Conservation (phyloP, 2,329 filamentous ascomycete genomes). For the Phyllosticta ampelicida region DNA sequence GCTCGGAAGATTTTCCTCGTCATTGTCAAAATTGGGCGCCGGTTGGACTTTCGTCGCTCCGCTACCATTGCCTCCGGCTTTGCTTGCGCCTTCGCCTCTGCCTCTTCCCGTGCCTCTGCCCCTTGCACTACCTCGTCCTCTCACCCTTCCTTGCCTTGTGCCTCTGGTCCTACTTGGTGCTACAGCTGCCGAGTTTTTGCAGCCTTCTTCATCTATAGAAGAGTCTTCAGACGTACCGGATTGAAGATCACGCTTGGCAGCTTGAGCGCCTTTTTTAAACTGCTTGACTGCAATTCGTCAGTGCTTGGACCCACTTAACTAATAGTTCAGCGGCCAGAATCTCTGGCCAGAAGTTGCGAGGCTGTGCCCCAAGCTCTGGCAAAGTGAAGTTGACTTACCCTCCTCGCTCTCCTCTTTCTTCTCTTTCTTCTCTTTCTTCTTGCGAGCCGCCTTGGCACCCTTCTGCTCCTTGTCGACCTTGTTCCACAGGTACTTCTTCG, state of each 20-base stretch:
- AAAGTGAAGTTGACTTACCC: background rate
- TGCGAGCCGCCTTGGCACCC: constrained; percentile 17
- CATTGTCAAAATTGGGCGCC: background rate
- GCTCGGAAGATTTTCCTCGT: background rate
- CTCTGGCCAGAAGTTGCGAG: no score
- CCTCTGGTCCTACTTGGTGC: background rate
- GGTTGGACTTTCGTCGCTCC: background rate
- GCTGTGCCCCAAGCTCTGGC: background rate
- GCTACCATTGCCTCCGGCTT: constrained; percentile 4
- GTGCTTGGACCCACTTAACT: no score
- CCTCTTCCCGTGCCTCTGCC: background rate
- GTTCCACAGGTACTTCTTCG: constrained; percentile 26
- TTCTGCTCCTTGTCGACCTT: constrained; percentile 13
- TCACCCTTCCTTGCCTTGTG: background rate
- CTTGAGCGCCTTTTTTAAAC: background rate
- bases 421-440: constrained; percentile 21
- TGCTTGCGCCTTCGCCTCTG: background rate
- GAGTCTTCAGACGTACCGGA: constrained; percentile 26
- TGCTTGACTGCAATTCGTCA: background rate
- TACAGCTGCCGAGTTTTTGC: constrained; percentile 6
- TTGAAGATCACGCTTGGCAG: constrained; percentile 12
- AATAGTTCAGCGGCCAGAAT: no score
- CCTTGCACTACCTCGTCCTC: background rate
- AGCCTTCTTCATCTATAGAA: background rate
- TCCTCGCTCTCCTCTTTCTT: constrained; percentile 18